Conservation (phyloP, 768 basidiomycete genomes). For the Suillus clintonianus region DNA sequence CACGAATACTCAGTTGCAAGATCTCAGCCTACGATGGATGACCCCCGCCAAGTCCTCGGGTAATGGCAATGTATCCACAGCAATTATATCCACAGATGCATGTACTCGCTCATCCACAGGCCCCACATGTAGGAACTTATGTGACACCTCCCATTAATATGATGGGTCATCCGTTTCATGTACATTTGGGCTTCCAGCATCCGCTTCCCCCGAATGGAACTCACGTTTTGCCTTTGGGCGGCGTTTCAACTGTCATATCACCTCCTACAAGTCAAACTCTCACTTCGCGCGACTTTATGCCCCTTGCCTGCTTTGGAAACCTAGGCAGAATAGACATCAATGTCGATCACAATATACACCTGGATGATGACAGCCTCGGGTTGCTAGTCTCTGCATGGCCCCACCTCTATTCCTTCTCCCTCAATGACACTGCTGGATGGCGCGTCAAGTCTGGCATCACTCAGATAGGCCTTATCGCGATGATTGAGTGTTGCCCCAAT, state of each 20-base stretch:
- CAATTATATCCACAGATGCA: too few species aligned
- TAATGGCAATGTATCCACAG: neutral
- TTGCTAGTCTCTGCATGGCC: neutral
- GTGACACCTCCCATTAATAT: neutral
- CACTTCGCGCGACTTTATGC: slow-evolving; percentile 1
- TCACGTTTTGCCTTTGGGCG: neutral
- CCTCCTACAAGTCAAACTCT: neutral
- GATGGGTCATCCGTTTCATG: neutral
- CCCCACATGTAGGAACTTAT: neutral
- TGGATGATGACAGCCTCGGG: neutral
- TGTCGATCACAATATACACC: slow-evolving; percentile 1
- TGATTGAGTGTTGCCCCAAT: neutral
- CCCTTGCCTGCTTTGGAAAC: slow-evolving; percentile 1
- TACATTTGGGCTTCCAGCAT: neutral
- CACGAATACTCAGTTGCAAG: neutral
- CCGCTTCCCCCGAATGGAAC: neutral
- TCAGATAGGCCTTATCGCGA: neutral
- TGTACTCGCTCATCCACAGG: neutral
- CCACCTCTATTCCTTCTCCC: slow-evolving; percentile 1
- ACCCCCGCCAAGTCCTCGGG: neutral
- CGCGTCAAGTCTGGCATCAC: slow-evolving; percentile 4
- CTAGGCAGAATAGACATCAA: slow-evolving; percentile 1
- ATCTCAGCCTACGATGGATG: neutral
- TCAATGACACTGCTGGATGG: neutral
- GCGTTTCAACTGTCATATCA: neutral